Conservation (phyloP, 306 rosid genomes). For the Sphenostylis stenocarpa region DNA sequence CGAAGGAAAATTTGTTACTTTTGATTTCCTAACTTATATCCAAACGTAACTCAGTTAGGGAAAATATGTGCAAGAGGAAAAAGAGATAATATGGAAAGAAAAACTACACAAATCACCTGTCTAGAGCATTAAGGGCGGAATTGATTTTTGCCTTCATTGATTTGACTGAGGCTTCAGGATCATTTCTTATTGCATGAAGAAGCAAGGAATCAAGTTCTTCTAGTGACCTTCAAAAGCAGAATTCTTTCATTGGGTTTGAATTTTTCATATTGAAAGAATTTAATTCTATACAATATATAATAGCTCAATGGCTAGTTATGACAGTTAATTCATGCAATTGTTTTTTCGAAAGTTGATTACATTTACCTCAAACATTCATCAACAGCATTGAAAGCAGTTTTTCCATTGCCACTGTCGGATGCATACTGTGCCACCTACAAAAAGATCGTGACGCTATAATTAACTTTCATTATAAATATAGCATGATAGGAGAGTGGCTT, state of each 20-base stretch:
- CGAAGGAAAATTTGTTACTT: background rate
- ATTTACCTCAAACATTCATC: slow-evolving; percentile 89
- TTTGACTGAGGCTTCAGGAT: slow-evolving; percentile 64
- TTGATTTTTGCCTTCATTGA: slow-evolving; percentile 70
- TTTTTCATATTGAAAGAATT: slow-evolving; percentile 21
- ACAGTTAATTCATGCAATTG: background rate
- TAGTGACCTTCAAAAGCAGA: slow-evolving; percentile 58
- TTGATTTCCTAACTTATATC: background rate
- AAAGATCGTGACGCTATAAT: slow-evolving; percentile 26
- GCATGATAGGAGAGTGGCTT: background rate
- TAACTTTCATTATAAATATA: slow-evolving; percentile 2
- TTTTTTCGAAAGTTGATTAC: background rate
- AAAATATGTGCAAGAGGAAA: background rate
- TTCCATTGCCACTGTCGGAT: slow-evolving; percentile 74
- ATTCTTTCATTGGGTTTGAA: slow-evolving; percentile 14
- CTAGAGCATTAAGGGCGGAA: slow-evolving; percentile 60
- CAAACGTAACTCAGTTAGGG: background rate
- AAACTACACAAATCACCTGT: slow-evolving; percentile 52
- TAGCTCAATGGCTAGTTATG: background rate
- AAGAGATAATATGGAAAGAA: background rate
- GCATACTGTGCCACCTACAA: slow-evolving; percentile 87
- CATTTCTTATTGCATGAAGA: slow-evolving; percentile 85
- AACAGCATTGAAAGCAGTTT: slow-evolving; percentile 57
- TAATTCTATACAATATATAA: background rate
- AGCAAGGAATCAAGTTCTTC: slow-evolving; percentile 87